Base-by-base conservation (phyloP, 352 stramenopile genomes). In the Peronospora destructor region DNA sequence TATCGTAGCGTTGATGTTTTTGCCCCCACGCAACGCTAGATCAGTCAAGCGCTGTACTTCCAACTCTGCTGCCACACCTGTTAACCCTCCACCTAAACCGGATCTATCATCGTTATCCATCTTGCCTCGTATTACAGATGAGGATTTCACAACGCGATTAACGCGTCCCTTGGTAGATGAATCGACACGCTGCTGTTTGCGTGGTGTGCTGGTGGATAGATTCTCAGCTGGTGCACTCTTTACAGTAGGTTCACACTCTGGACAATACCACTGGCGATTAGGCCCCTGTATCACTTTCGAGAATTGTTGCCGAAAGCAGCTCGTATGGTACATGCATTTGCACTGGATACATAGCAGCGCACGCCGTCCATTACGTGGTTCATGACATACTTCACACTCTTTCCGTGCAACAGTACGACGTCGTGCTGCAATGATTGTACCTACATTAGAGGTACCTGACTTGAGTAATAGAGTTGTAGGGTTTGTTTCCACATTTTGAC, bases 261-360 rank as follows among this genome's bases (percentile, higher is more conserved):
- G 77, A 49, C 82, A 93, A 54, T 75, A 76, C 82, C 82, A 93
- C 45, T 91, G 79, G 28, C 85, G 84, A 45, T 68, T 69, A 14
- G 59, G 63, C 37, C 69, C 61, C 25, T 73, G 71, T 42, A 82
- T 75, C 11, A 88, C 41, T 46, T 90, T 90, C 23, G 65, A 54
- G 49, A 80, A 87, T 56, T 87, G 74, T 49, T 88, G 81, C 28
- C 82, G 79, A 55, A 84, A 90, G 70, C 82, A 93, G 49, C 76
- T 91, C 28, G 70, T 71, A 66, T 93, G 82, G 40, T 87, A 93
- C 74, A 90, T 90, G 49, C 70, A 72, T 64, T 89, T 87, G 63
- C 82, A 93, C 48, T 70, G 71, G 26, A 69, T 59, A 45, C 82
- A 93, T 30, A 93, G 60, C 57, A 93, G 66, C 19, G 79, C 82